Evolutionary conservation across 176 grass and related monocot genomes (phyloP).

Genomic region (Chloris gayana): DNA sequence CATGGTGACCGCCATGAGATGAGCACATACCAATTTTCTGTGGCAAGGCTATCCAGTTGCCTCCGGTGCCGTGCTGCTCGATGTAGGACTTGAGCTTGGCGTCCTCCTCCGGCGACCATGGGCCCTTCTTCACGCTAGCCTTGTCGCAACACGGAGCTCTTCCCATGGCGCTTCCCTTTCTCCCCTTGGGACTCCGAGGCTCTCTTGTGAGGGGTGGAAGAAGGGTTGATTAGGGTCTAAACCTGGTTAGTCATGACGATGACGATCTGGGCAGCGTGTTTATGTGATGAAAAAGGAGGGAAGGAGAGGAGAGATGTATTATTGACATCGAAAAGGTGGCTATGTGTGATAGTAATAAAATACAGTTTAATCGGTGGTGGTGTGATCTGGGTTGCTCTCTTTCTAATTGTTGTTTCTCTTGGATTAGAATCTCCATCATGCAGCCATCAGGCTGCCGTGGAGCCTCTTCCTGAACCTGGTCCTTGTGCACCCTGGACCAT

Average conservation of each 20-base stretch:
- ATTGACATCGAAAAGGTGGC: conserved; percentile 50
- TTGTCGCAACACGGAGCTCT: conserved; percentile 97
- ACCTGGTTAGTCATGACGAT: conserved; percentile 54
- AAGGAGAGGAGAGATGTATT: conserved; percentile 50
- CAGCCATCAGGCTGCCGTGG: conserved; percentile 37
- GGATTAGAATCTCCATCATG: conserved; percentile 91
- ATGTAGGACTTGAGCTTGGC: conserved; percentile 93
- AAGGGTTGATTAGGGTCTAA: conserved; percentile 59
- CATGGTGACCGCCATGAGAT: background rate
- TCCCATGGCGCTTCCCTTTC: conserved; percentile 59
- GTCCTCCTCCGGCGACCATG: conserved; percentile 94
- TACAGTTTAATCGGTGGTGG: conserved; percentile 68
- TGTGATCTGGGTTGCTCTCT: conserved; percentile 64
- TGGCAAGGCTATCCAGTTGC: conserved; percentile 93
- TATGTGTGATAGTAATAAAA: conserved; percentile 55
- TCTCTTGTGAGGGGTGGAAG: conserved; percentile 33
- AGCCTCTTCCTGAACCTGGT: conserved; percentile 40
- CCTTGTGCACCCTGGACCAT: conserved; percentile 42
- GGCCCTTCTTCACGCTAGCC: conserved; percentile 87
- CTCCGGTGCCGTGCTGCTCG: conserved; percentile 87
- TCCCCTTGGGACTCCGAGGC: conserved; percentile 10
- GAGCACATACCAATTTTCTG: conserved; percentile 80
- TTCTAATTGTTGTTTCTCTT: conserved; percentile 90
- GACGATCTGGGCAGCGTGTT: conserved; percentile 51
- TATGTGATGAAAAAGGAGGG: conserved; percentile 58